Evolutionary conservation across 768 basidiomycete genomes (phyloP), one percentile per base, ranked within the genome.

Genomic region (Mycena amicta): DNA sequence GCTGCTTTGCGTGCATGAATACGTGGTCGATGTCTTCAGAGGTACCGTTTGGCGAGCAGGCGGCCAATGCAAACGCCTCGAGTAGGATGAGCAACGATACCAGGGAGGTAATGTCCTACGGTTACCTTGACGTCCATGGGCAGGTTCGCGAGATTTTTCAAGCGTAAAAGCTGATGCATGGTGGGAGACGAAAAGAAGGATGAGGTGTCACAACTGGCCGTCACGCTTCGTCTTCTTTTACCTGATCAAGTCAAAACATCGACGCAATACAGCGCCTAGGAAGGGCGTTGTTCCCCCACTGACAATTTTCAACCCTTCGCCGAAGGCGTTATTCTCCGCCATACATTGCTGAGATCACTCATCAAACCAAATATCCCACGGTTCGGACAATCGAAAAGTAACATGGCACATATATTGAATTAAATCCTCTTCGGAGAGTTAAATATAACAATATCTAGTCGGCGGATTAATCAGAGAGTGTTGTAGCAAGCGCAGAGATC

Each of bases 401-500:
- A n/a, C n/a, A n/a, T n/a, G n/a, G n/a, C n/a, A n/a, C n/a, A n/a
- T n/a, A n/a, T n/a, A n/a, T n/a, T n/a, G n/a, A n/a, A n/a, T n/a
- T n/a, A n/a, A n/a, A n/a, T n/a, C n/a, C n/a, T n/a, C n/a, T n/a
- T n/a, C n/a, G n/a, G n/a, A n/a, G n/a, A n/a, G n/a, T n/a, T n/a
- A n/a, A n/a, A 37, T 37, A 18, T 46, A 25, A n/a, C 11, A 25
- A 46, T 8, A 8, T 46, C 23, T n/a, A 12, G 22, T 25, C 23
- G 6, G 11, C 16, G 6, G 16, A 55, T 60, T 28, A 61, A 23
- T 50, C 60, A 26, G 60, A 61, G 41, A 61, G 49, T 22, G 49
- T 57, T 46, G 25, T 58, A 37, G 56, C 50, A 16, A 74, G 60
- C 20, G 68, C 68, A 2, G 70, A 68, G 41, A 72, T 56, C 13